Base-by-base conservation (phyloP, 2,329 filamentous ascomycete genomes). In the Aspergillus thermomutatus region DNA sequence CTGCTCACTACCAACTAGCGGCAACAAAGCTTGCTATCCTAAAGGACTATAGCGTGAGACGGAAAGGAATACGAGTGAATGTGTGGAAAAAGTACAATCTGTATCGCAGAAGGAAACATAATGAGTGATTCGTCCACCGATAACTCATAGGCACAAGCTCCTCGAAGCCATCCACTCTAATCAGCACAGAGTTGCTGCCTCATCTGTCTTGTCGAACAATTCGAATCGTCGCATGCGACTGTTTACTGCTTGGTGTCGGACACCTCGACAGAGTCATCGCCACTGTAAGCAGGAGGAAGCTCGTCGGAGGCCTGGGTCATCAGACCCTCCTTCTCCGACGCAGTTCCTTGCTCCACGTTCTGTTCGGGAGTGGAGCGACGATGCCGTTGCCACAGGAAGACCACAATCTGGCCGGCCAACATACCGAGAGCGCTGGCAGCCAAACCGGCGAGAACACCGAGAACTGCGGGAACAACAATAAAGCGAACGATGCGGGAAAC, bases 341-440 rank as follows among this genome's bases (percentile, higher is more conserved):
- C 67, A n/a, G 71, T 69, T 19, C 72, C 75, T 34, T 70, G 63
- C 57, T 76, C 74, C 55, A 67, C 61, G 37, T 66, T 63, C 46
- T 70, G 66, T 49, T 64, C 55, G 27, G 60, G 62, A 26, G 65
- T 59, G 49, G 66, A 66, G 23, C 72, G 71, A 50, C 71, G 74
- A 62, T 71, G 74, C 55, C 72, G 73, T 50, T 72, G 68, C 77
- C 78, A 80, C 48, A 80, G 50, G 64, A 76, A 78, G 28, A 78
- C 69, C 45, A 79, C 70, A 28, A 72, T 63, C 64, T 79, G 77
- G 28, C 77, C 78, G 47, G 79, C 69, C n/a, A 80, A 64, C 75
- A 80, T 77, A 49, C 77, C 78, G 46, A 80, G 61, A 9, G 74
- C 75, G 57, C 74, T 77, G 27, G 78, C 77, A 46, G 73, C 69